Conservation (phyloP, 1,284 basidiomycete genomes). For the Polyporus tsugae region DNA sequence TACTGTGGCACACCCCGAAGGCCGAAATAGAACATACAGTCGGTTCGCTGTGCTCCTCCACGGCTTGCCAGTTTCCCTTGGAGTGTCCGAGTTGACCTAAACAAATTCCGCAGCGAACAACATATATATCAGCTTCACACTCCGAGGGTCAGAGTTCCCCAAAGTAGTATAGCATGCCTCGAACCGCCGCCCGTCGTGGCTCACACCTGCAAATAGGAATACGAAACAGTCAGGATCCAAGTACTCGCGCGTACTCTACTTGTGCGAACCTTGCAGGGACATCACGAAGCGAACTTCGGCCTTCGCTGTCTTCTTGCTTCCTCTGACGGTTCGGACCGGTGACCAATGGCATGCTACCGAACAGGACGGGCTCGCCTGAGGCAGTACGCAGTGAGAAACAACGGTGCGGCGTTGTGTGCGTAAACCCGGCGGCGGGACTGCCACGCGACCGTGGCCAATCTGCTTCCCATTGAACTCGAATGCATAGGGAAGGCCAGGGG, state of each 20-base stretch:
- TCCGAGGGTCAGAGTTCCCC: not conserved
- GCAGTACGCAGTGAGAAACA: not conserved
- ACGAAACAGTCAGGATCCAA: not conserved
- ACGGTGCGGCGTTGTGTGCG: not conserved
- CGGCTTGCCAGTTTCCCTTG: not conserved
- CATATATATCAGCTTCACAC: not conserved
- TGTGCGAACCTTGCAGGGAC: not conserved
- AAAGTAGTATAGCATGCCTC: not conserved
- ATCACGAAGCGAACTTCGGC: not conserved
- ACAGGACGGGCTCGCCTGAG: not conserved
- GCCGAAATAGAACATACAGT: not conserved
- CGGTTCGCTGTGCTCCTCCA: not conserved
- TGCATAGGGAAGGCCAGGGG: not conserved
- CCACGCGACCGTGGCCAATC: too few relatives aligned
- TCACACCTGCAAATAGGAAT: not conserved
- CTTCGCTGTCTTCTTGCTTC: not conserved
- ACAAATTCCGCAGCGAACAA: not conserved
- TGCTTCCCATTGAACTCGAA: not conserved
- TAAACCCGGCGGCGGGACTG: not conserved
- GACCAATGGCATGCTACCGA: not conserved
- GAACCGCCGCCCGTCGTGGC: not conserved
- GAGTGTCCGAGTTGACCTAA: not conserved
- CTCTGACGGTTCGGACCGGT: not conserved
- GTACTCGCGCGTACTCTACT: not conserved
- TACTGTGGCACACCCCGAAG: not conserved